A percentile compares a stretch with the other conserved stretches of the same genome.
phyloP scores from a whole-genome alignment of 768 basidiomycete species.

The Chlorophyllum brunneum region DNA sequence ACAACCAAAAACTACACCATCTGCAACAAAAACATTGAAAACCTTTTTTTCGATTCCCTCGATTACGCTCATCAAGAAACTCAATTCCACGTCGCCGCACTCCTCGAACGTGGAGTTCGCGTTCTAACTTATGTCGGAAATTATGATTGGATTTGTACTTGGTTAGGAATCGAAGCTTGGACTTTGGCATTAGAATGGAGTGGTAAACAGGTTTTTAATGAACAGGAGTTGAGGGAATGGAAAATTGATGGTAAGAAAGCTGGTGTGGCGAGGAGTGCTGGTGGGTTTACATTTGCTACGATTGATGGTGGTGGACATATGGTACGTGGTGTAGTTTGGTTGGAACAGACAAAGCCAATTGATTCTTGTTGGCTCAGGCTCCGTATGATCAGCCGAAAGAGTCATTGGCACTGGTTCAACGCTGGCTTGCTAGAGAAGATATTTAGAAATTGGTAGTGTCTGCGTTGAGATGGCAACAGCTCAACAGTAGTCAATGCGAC shows the following conservation, averaged over 20 bases:
- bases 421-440: constrained; percentile 37
- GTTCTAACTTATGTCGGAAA: constrained; percentile 68
- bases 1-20: constrained; percentile 26
- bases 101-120: constrained; percentile 71
- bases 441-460: constrained; percentile 11
- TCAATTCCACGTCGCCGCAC: constrained; percentile 56
- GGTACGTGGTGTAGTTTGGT: constrained; percentile 30
- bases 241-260: constrained; percentile 40
- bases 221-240: constrained; percentile 53
- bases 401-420: constrained; percentile 44
- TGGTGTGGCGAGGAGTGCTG: constrained; percentile 34
- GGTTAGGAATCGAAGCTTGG: constrained; percentile 73
- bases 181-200: constrained; percentile 68
- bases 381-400: constrained; percentile 63
- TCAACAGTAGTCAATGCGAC: too few species aligned
- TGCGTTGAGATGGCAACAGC: background rate
- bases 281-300: constrained; percentile 60
- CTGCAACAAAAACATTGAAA: constrained; percentile 17
- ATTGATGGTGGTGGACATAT: constrained; percentile 70
- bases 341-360: too few species aligned
- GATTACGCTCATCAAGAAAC: constrained; percentile 45
- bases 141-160: constrained; percentile 76
- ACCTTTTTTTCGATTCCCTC: constrained; percentile 13
- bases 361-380: constrained; percentile 34
- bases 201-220: constrained; percentile 43